phyloP scores from a whole-genome alignment of 2,329 filamentous ascomycete genomes.

The Huntiella moniliformis region DNA sequence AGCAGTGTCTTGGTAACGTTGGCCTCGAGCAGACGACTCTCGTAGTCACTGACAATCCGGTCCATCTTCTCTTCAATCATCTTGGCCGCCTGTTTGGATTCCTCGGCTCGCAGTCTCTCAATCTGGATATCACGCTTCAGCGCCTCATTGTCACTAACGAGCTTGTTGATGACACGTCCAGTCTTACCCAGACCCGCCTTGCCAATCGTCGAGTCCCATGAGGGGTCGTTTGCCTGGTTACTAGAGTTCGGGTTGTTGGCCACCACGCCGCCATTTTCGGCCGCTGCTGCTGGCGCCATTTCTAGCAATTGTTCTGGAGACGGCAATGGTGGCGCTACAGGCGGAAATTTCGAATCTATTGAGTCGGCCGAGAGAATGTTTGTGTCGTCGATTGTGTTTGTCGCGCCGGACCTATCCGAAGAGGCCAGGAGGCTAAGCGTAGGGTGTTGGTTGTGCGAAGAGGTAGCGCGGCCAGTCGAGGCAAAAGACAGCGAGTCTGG shows the following conservation, averaged over 20 bases:
- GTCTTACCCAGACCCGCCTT: slow-evolving; percentile 56
- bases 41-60: slow-evolving; percentile 46
- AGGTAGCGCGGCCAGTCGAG: neutral
- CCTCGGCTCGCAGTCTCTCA: slow-evolving; percentile 46
- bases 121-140: slow-evolving; percentile 55
- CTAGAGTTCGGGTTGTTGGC: slow-evolving; percentile 17
- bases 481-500: neutral
- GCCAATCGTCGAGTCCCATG: slow-evolving; percentile 49
- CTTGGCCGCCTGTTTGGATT: slow-evolving; percentile 48
- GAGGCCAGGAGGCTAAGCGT: neutral
- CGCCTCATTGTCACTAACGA: slow-evolving; percentile 64
- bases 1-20: slow-evolving; percentile 54
- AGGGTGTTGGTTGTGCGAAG: neutral
- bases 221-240: slow-evolving; percentile 6
- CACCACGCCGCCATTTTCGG: slow-evolving; percentile 13
- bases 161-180: slow-evolving; percentile 59
- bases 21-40: slow-evolving; percentile 48
- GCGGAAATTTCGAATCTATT: slow-evolving; percentile 4
- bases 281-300: slow-evolving; percentile 4
- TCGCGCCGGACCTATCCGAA: neutral
- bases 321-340: slow-evolving; percentile 11
- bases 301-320: slow-evolving; percentile 13
- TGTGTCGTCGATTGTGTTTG: neutral
- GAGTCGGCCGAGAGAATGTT: slow-evolving; percentile 7
- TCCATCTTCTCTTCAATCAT: slow-evolving; percentile 56